Conservation (phyloP, 495 filamentous ascomycete genomes). For the Penicillium longicatenatum region DNA sequence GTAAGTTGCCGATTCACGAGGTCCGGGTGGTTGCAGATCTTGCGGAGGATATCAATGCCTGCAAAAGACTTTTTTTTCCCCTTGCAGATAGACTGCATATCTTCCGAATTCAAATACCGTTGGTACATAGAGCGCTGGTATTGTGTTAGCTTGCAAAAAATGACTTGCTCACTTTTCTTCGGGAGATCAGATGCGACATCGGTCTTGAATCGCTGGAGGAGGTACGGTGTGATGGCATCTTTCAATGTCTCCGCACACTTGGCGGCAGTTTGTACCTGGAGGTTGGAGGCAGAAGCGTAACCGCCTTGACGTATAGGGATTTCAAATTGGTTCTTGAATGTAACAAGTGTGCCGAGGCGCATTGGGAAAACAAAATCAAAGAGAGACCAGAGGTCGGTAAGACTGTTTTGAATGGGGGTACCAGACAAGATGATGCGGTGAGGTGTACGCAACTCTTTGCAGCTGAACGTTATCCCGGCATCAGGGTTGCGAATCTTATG, state of each 20-base stretch:
- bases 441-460: constrained; percentile 84
- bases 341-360: constrained; percentile 87
- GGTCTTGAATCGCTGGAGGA: constrained; percentile 90
- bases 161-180: constrained; percentile 89
- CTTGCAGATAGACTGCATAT: constrained; percentile 75
- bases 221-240: constrained; percentile 86
- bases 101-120: constrained; percentile 76
- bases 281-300: constrained; percentile 88
- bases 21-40: constrained; percentile 97
- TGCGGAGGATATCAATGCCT: constrained; percentile 88
- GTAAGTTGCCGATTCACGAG: constrained; percentile 66
- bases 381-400: constrained; percentile 94
- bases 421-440: constrained; percentile 93
- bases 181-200: constrained; percentile 93
- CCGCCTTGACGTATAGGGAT: constrained; percentile 88
- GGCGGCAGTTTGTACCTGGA: constrained; percentile 88
- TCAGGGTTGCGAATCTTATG: constrained; percentile 98
- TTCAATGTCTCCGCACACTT: constrained; percentile 89
- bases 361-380: constrained; percentile 98
- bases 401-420: constrained; percentile 96
- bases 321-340: constrained; percentile 87
- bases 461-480: constrained; percentile 85
- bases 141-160: constrained; percentile 89
- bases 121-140: constrained; percentile 76
- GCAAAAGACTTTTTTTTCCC: constrained; percentile 77